These are phyloP conservation scores for Suillus lakei DNA, from an alignment of 768 basidiomycete genomes.

Conservation along the genomic window DNA sequence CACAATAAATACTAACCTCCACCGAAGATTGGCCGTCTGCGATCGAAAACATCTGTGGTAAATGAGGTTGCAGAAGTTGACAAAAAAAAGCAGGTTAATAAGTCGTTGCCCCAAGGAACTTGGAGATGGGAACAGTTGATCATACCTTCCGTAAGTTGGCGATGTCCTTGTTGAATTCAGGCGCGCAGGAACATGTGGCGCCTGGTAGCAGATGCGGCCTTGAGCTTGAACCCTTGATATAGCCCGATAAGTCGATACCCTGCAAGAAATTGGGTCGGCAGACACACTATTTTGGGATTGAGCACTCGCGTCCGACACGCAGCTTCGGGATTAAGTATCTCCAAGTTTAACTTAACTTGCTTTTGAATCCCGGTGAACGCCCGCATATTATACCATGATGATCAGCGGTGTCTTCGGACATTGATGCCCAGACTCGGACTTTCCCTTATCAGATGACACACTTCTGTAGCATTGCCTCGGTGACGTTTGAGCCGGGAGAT, in stretches of 20 bases:
- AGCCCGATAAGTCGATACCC: neutral
- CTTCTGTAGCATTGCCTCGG: neutral
- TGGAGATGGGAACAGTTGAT: neutral
- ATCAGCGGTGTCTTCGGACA: no score
- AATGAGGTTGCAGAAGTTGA: neutral
- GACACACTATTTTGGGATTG: neutral
- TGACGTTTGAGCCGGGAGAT: neutral
- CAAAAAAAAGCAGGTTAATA: neutral
- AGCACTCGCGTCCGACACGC: neutral
- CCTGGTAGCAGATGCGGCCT: neutral
- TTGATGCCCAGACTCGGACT: neutral
- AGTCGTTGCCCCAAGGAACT: neutral
- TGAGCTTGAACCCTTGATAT: neutral
- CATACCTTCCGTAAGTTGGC: neutral
- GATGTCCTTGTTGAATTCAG: neutral
- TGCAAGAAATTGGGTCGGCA: neutral
- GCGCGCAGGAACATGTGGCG: neutral
- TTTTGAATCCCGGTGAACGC: no score
- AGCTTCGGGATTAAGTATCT: neutral
- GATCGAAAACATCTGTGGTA: neutral
- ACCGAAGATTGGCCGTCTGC: neutral
- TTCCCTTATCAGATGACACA: neutral
- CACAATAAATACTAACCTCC: neutral
- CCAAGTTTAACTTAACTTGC: neutral
- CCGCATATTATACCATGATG: neutral